Evolutionary conservation across 2,329 filamentous ascomycete species (phyloP), one percentile per base, ranked within the genome.

Genomic region (Polytolypa hystricis): DNA sequence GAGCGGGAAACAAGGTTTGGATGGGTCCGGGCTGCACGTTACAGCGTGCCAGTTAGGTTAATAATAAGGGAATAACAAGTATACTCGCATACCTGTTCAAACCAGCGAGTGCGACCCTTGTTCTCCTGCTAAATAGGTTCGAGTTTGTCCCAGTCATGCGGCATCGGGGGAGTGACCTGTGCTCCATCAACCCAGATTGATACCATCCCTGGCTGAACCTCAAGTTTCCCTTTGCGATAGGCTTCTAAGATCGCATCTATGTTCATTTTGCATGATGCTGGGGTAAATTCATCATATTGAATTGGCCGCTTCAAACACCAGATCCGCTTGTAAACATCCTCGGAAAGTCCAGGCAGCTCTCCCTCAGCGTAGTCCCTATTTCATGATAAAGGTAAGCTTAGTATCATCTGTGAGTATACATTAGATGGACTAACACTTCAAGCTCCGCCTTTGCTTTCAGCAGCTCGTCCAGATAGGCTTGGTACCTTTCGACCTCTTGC

Each of bases 21-120:
- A 76, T 34, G 67, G 67, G 0, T 73, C 67, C 34, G 59, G 66
- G 9, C 64, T 74, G 1, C 39, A 52, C 3, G 61, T 58, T 54
- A 55, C 51, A 8, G 49, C 57, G 58, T 70, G 49, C 14, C 56
- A 56, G 35, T 56, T 55, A 4, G 52, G 47, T 2, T 54, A 30
- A 56, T 46, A 12, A 40, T 50, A 35, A 30, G 54, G 30, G 51
- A 55, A 30, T 53, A 54, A 37, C 54, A 51, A 28, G 47, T 53
- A 26, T 26, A 26, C 23, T 26, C 12, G 23, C 23, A 26, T 26
- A 26, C 23, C 10, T 9, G 10, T 26, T 26, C 23, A 26, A 26
- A 12, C 23, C 23, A 26, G 23, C 10, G 10, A 26, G 23, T 12
- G 12, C 12, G 23, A 5, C 23, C 23, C 23, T 5, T 26, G 23